Base-by-base conservation (phyloP, 1,284 basidiomycete species). In the Fomitopsis schrenkii region DNA sequence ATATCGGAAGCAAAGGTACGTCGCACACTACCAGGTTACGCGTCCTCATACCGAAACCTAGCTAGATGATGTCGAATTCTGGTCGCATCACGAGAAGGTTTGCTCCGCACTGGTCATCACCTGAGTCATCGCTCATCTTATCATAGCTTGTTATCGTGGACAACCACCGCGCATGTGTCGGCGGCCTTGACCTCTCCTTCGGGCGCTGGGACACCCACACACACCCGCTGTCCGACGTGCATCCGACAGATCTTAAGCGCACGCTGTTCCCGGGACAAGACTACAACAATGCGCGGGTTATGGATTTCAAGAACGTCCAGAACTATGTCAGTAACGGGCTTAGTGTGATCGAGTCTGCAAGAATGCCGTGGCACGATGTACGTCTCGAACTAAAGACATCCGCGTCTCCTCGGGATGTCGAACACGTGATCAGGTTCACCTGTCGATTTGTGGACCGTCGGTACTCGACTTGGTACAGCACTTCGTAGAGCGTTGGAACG, bases 231-330 rank as follows among this genome's bases (percentile, higher is more conserved):
- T 90, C 94, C 4, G 95, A 98, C 70, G 91, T 87, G 7, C 95
- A 97, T 71, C 93, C 94, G 0, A 91, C 91, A 1, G 80, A 95
- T 68, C 95, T 95, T 70, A 77, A 80, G 41, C 80, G 81, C 57
- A 93, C 93, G 0, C 79, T 98, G 33, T 98, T 96, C 79, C 93
- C 95, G 0, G 96, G 96, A 2, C 94, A 97, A 75, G 95, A 95
- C 72, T 96, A 93, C 75, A 95, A 96, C 74, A 94, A 96, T 64
- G 92, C 90, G 2, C 83, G 92, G 15, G 78, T 90, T 45, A 80
- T 87, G 72, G 93, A 95, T 72, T 94, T 95, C 76, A 80, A 93
- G 73, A 80, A 91, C 10, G 95, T 97, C 0, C 81, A 85, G 63
- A 81, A 93, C 64, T 97, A 88, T 72, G 84, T 87, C n/a, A 89